Percentiles rank a stretch among this genome's conserved stretches.
These are phyloP conservation scores for Colletotrichum sp. DNA, from an alignment of 2,329 filamentous ascomycete genomes.

Conservation along the genomic window DNA sequence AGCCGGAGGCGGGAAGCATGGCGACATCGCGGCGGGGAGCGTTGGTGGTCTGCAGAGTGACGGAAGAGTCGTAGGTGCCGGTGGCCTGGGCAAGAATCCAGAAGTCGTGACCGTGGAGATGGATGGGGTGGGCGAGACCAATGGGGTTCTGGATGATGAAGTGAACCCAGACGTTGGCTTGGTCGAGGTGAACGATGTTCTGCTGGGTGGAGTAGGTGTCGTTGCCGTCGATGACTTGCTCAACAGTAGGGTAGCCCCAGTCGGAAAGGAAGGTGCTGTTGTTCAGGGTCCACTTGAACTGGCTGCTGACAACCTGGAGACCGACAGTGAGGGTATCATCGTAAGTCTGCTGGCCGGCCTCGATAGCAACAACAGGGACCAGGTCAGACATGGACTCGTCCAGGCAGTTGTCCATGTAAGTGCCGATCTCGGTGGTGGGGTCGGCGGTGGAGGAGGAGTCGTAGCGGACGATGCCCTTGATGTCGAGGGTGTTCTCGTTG, in stretches of 20 bases:
- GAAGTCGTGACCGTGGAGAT: constrained; percentile 52
- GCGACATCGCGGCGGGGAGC: constrained; percentile 59
- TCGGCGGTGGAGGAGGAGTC: constrained; percentile 25
- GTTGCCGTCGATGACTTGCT: constrained; percentile 24
- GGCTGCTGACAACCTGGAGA: constrained; percentile 26
- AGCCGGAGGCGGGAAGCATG: constrained; percentile 47
- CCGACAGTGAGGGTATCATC: constrained; percentile 31
- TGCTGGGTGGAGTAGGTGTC: constrained; percentile 24
- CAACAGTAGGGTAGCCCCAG: constrained; percentile 46
- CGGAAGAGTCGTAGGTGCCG: constrained; percentile 26
- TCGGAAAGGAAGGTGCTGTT: constrained; percentile 49
- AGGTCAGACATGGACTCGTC: constrained; percentile 37
- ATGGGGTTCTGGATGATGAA: constrained; percentile 35
- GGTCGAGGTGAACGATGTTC: constrained; percentile 24
- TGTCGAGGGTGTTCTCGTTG: constrained; percentile 44
- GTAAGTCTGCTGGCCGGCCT: constrained; percentile 29
- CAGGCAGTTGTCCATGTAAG: constrained; percentile 32
- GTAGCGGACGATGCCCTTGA: constrained; percentile 55
- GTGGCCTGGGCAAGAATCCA: constrained; percentile 29
- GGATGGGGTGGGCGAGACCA: constrained; percentile 47
- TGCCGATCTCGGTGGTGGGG: constrained; percentile 28
- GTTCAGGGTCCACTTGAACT: constrained; percentile 55
- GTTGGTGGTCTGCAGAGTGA: constrained; percentile 34
- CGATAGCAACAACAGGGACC: constrained; percentile 38
- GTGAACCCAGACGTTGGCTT: constrained; percentile 32